Evolutionary conservation across 768 basidiomycete species (phyloP).

Genomic region (Paxillus involutus): DNA sequence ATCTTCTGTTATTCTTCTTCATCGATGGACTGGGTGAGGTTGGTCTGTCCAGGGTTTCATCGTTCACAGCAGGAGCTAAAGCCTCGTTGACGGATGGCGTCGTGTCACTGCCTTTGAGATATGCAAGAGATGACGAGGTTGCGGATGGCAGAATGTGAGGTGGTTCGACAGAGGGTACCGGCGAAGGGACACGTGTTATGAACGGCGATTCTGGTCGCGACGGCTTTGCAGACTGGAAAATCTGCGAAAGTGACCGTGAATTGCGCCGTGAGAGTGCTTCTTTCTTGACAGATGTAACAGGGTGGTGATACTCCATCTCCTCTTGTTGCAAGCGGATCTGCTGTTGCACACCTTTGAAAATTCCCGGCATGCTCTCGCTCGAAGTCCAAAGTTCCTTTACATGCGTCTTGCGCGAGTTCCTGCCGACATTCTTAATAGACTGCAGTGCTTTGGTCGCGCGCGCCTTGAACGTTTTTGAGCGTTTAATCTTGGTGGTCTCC

Average conservation of each 20-base stretch:
- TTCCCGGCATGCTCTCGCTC: slow-evolving; percentile 25
- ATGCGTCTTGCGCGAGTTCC: slow-evolving; percentile 33
- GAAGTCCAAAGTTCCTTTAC: slow-evolving; percentile 39
- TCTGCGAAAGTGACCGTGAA: slow-evolving; percentile 34
- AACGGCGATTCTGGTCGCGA: slow-evolving; percentile 29
- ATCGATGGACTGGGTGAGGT: slow-evolving; percentile 36
- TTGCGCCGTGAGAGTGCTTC: slow-evolving; percentile 24
- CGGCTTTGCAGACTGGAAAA: slow-evolving; percentile 20
- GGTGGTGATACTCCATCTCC: slow-evolving; percentile 9
- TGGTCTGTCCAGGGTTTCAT: slow-evolving; percentile 21
- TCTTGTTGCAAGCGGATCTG: slow-evolving; percentile 17
- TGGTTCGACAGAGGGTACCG: slow-evolving; percentile 17
- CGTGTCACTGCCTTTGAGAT: slow-evolving; percentile 24
- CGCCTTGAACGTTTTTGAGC: slow-evolving; percentile 42
- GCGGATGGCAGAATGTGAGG: not conserved
- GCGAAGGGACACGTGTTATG: slow-evolving; percentile 25
- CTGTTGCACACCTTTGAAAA: slow-evolving; percentile 26
- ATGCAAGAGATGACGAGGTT: slow-evolving; percentile 10
- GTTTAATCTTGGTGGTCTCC: slow-evolving; percentile 26
- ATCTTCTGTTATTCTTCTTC: slow-evolving; percentile 27
- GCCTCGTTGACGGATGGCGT: slow-evolving; percentile 19
- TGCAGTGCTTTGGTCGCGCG: slow-evolving; percentile 48
- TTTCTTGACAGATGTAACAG: slow-evolving; percentile 21
- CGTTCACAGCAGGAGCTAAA: slow-evolving; percentile 5
- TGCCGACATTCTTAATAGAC: slow-evolving; percentile 47